Conservation (phyloP, 352 stramenopile genomes). For the Phytophthora pini region DNA sequence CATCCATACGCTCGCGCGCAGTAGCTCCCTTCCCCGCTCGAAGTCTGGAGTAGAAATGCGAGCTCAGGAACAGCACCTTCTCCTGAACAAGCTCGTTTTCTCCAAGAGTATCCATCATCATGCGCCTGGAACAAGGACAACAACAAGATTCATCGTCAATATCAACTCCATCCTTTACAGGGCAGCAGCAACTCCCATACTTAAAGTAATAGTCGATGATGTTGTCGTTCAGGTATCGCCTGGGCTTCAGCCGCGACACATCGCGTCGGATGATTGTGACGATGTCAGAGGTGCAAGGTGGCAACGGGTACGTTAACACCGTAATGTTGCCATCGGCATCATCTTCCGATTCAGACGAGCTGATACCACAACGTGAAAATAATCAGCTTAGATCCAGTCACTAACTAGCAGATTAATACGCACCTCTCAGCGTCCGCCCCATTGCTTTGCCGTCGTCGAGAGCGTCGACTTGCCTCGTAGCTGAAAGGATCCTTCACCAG, state of each 20-base stretch:
- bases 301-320: slow-evolving; percentile 75
- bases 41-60: slow-evolving; percentile 80
- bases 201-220: slow-evolving; percentile 94
- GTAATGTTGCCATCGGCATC: slow-evolving; percentile 36
- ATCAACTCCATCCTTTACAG: neutral
- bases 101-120: slow-evolving; percentile 63
- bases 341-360: slow-evolving; percentile 39
- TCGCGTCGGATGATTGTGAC: slow-evolving; percentile 78
- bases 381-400: neutral
- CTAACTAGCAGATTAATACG: neutral
- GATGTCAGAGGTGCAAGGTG: slow-evolving; percentile 73
- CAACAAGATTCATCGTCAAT: slow-evolving; percentile 9
- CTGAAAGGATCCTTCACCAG: slow-evolving; percentile 32
- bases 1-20: slow-evolving; percentile 44
- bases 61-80: slow-evolving; percentile 81
- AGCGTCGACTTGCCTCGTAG: slow-evolving; percentile 17
- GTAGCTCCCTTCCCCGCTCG: slow-evolving; percentile 50
- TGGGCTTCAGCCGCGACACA: slow-evolving; percentile 60
- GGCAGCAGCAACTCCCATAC: slow-evolving; percentile 41
- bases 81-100: slow-evolving; percentile 54
- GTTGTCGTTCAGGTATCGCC: slow-evolving; percentile 92
- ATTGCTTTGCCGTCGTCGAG: slow-evolving; percentile 9
- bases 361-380: slow-evolving; percentile 7
- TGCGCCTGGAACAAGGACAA: slow-evolving; percentile 35
- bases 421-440: slow-evolving; percentile 22